A percentile compares a stretch with the other conserved stretches of the same genome.
Conservation (phyloP, 306 rosid genomes). For the Sicyos edulis region DNA sequence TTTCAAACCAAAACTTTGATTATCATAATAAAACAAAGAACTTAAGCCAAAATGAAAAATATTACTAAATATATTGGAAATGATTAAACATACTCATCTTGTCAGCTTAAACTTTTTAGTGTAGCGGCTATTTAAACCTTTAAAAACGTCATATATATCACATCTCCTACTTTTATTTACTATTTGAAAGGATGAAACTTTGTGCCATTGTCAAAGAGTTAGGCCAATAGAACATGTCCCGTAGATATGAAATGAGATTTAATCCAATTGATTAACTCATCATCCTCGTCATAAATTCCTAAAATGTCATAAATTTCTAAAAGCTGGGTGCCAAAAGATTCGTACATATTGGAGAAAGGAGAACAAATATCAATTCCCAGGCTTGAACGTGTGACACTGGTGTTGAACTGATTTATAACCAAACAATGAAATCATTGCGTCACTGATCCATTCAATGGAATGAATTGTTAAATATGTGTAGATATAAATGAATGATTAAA, state of each 20-base stretch:
- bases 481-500: too few species aligned
- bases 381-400: too few species aligned
- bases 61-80: not conserved
- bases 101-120: not conserved
- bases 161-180: not conserved
- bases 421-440: too few species aligned
- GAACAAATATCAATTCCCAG: too few species aligned
- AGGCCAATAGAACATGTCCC: not conserved
- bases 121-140: not conserved
- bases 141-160: not conserved
- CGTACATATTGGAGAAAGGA: too few species aligned
- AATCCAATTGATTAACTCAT: not conserved
- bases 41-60: not conserved
- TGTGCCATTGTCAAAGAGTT: slow-evolving; percentile 3
- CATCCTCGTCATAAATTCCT: not conserved
- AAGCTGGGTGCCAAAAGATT: not conserved
- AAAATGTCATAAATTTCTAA: too few species aligned
- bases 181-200: not conserved
- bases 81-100: too few species aligned
- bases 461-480: too few species aligned
- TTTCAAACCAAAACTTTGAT: not conserved
- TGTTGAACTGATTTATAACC: too few species aligned
- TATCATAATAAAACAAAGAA: not conserved
- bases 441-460: too few species aligned
- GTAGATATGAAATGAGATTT: not conserved